phyloP scores from a whole-genome alignment of 352 stramenopile species.

The Globisporangium sylvaticum region DNA sequence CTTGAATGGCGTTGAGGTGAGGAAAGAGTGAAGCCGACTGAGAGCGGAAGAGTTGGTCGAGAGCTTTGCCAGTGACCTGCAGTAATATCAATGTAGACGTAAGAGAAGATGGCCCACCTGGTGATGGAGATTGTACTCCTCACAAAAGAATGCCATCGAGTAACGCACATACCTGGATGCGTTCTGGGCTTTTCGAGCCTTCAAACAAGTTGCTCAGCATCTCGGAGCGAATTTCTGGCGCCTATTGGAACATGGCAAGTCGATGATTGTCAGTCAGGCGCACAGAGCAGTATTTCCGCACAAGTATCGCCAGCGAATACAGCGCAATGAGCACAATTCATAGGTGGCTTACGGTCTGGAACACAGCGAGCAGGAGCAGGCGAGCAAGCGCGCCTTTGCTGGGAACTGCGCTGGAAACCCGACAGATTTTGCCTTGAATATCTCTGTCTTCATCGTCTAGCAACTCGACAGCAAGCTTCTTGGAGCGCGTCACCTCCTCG shows the following conservation, averaged over 20 bases:
- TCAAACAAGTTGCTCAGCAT: constrained; percentile 48
- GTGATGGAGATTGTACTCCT: not conserved
- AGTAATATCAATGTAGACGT: not conserved
- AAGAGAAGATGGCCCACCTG: not conserved
- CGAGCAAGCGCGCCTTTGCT: constrained; percentile 10
- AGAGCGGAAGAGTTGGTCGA: constrained; percentile 23
- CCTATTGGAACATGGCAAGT: constrained; percentile 15
- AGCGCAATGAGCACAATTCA: not conserved
- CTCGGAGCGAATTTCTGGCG: constrained; percentile 49
- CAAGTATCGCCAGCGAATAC: not conserved
- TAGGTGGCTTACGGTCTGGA: constrained; percentile 12
- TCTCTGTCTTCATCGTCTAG: not conserved
- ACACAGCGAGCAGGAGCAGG: constrained; percentile 18
- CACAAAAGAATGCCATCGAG: not conserved
- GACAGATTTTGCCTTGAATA: not conserved
- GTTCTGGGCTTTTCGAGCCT: constrained; percentile 12
- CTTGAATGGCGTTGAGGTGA: constrained; percentile 54
- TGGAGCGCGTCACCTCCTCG: not conserved
- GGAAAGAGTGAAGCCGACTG: constrained; percentile 29
- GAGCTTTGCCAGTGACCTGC: constrained; percentile 18
- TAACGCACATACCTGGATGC: constrained; percentile 5
- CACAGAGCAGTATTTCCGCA: too few species aligned
- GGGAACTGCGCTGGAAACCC: not conserved
- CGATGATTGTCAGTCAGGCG: not conserved
- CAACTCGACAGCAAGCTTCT: not conserved